Evolutionary conservation across 192 early-diverging fungal species (phyloP).

Genomic region (Anaeromyces robustus): DNA sequence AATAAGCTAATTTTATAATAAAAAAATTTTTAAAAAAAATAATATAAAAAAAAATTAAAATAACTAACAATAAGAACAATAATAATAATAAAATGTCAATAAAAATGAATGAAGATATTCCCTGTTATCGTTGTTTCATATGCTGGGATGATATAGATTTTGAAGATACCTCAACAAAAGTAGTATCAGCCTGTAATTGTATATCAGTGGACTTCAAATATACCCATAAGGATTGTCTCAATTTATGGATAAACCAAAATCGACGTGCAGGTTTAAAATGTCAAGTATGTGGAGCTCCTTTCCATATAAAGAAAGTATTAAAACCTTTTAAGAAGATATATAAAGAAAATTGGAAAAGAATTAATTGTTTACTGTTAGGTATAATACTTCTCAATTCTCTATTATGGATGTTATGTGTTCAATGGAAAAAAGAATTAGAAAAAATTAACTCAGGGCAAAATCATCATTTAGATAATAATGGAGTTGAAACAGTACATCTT

Average conservation of each 20-base stretch:
- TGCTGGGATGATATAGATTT: background rate
- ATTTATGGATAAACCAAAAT: background rate
- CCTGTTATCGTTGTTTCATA: background rate
- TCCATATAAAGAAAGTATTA: background rate
- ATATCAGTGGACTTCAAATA: background rate
- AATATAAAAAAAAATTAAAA: too few species aligned
- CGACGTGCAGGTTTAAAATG: background rate
- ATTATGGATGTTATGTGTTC: background rate
- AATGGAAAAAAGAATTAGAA: background rate
- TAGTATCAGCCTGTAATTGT: background rate
- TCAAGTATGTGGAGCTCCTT: background rate
- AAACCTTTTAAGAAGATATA: background rate
- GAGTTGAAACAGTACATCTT: background rate
- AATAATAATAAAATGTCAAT: background rate
- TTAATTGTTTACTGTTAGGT: background rate
- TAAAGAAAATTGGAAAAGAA: background rate
- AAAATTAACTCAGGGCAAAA: background rate
- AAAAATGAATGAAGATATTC: background rate
- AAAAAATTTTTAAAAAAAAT: too few species aligned
- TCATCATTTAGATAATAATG: background rate
- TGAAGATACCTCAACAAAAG: background rate
- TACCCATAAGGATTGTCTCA: background rate
- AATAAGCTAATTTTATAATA: too few species aligned
- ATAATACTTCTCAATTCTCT: background rate
- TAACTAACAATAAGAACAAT: too few species aligned